Base-by-base conservation (phyloP, 345 rosid species). In the Angophora floribunda region DNA sequence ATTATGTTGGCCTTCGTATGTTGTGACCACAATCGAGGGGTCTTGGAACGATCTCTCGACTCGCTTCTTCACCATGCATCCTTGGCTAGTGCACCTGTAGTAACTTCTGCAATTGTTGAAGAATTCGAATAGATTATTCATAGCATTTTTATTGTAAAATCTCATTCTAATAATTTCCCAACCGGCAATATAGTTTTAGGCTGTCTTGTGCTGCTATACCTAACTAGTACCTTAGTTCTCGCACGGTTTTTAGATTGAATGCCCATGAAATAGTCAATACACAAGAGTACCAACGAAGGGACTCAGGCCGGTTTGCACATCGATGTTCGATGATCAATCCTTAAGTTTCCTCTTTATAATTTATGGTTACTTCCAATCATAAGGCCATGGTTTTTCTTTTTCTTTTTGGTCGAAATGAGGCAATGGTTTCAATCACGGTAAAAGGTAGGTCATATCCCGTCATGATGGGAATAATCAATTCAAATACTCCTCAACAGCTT, bases 1-100 rank as follows among this genome's bases (percentile, higher is more conserved):
- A 87, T 89, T 93, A 89, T 95, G 97, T 79, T 92, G 93, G 14
- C 97, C 97, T 93, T 95, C 97, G 51, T 95, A 95, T 7, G 97
- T 95, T 19, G 97, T 95, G 90, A 94, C 92, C 51, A 95, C 96
- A 7, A 90, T 86, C 2, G 95, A 70, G 7, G 94, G 94, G 79
- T 95, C 97, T 45, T 94, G 90, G 89, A 57, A 91, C 26, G 97
- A 95, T 89, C 96, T 93, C 79, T 95, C 97, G 1, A 95, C 95
- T 1, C 94, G 91, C 84, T 95, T 95, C 95, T 95, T 95, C 45
- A 95, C 96, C 1, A 49, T 90, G 89, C 96, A 95, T 78, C 92
- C 91, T 86, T 90, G 94, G 50, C 90, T 95, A 6, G 97, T 95
- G 95, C 97, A 95, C 79, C 96, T 87, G 79, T 94, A 95, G 85